phyloP scores from a whole-genome alignment of 169 alveolate genomes.

The Theileria parva region DNA sequence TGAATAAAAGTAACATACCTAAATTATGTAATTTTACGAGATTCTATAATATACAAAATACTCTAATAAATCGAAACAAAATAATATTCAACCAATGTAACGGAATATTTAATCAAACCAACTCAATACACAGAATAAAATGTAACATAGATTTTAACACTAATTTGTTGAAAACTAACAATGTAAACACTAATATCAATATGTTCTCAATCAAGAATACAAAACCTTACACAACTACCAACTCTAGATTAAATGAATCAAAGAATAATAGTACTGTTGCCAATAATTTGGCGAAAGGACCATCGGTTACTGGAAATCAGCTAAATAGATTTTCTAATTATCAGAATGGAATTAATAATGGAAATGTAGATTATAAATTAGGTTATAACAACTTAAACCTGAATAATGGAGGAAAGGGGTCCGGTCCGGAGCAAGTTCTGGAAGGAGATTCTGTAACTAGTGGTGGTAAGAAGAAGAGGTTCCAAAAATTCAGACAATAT shows the following conservation, averaged over 20 bases:
- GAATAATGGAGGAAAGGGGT: neutral
- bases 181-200: neutral
- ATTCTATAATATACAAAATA: neutral
- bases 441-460: neutral
- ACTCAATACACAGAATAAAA: neutral
- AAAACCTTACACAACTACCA: neutral
- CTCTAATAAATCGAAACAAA: neutral
- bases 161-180: neutral
- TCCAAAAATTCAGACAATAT: constrained; percentile 8
- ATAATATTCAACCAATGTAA: neutral
- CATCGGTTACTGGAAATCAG: neutral
- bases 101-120: neutral
- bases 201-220: neutral
- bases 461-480: neutral
- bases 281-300: neutral
- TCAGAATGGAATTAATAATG: neutral
- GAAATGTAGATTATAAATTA: neutral
- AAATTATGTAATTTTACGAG: neutral
- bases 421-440: neutral
- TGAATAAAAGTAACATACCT: neutral
- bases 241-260: neutral
- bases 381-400: neutral
- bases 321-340: neutral
- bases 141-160: neutral
- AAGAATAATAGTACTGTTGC: too few relatives aligned